Conservation (phyloP, 495 filamentous ascomycete species). For the Penicillium samsonianum region DNA sequence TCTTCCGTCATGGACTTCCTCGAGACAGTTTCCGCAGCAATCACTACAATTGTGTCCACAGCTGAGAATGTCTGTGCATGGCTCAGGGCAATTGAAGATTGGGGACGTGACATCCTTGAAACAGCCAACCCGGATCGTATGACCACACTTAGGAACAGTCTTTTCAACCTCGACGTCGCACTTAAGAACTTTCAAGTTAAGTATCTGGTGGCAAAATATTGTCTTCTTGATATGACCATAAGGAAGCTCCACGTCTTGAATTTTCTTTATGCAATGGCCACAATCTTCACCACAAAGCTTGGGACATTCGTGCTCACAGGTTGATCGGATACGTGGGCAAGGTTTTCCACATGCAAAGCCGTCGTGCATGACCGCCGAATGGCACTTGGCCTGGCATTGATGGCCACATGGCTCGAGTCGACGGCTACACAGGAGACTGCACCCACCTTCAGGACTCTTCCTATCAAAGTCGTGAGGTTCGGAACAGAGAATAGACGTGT, state of each 20-base stretch:
- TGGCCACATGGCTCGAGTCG: slow-evolving; percentile 21
- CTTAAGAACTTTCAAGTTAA: not conserved
- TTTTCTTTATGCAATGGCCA: slow-evolving; percentile 10
- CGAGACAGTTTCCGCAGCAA: too few species aligned
- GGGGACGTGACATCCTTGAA: slow-evolving; percentile 8
- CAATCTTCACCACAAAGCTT: slow-evolving; percentile 15
- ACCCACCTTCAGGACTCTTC: slow-evolving; percentile 18
- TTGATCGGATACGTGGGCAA: slow-evolving; percentile 15
- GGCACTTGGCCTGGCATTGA: slow-evolving; percentile 15
- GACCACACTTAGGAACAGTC: slow-evolving; percentile 4
- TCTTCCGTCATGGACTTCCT: too few species aligned
- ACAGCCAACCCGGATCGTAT: slow-evolving; percentile 3
- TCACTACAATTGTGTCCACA: too few species aligned
- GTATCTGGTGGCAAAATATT: slow-evolving; percentile 5
- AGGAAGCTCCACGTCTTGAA: slow-evolving; percentile 11
- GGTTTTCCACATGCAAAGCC: slow-evolving; percentile 13
- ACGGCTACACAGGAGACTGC: slow-evolving; percentile 12
- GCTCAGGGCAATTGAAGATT: slow-evolving; percentile 7
- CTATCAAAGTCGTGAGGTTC: slow-evolving; percentile 60
- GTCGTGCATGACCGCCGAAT: slow-evolving; percentile 17
- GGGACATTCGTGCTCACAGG: slow-evolving; percentile 12
- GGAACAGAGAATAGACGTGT: slow-evolving; percentile 51
- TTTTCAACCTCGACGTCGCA: slow-evolving; percentile 9
- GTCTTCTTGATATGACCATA: slow-evolving; percentile 8
- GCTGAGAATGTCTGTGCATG: not conserved